Conservation (phyloP, 1,139 yeast species). For the Hansenula anomala region DNA sequence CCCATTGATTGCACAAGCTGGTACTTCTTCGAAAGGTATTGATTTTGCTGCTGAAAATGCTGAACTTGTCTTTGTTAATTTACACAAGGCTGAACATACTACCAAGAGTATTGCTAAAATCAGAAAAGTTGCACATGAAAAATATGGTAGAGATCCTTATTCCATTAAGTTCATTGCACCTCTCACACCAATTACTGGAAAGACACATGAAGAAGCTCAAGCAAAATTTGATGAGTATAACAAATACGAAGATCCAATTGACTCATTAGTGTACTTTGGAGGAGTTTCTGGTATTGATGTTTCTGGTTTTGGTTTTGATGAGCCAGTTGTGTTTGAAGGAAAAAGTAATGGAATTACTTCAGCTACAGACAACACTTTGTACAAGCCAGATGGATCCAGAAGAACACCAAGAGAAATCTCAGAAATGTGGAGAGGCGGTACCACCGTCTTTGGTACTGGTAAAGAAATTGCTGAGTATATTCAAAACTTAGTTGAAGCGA, state of each 20-base stretch:
- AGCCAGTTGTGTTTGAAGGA: slow-evolving; percentile 1
- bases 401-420: slow-evolving; percentile 3
- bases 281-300: slow-evolving; percentile 4
- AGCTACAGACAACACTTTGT: not conserved
- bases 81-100: too few species aligned
- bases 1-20: slow-evolving; percentile 36
- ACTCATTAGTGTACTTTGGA: not conserved
- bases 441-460: slow-evolving; percentile 25
- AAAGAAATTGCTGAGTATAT: slow-evolving; percentile 27
- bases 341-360: slow-evolving; percentile 2
- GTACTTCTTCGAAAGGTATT: slow-evolving; percentile 32
- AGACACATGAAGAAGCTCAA: not conserved
- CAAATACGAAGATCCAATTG: slow-evolving; percentile 27
- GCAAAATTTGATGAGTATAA: not conserved
- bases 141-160: slow-evolving; percentile 21
- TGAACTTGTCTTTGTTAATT: slow-evolving; percentile 32
- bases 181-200: not conserved
- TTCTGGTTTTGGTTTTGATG: slow-evolving; percentile 1
- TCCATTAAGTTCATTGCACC: slow-evolving; percentile 10
- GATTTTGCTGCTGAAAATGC: slow-evolving; percentile 35
- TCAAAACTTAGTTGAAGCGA: slow-evolving; percentile 28
- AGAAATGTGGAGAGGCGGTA: not conserved
- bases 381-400: not conserved
- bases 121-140: too few species aligned
- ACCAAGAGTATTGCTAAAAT: slow-evolving; percentile 17